These are phyloP conservation scores for Alternaria triticina DNA, from an alignment of 2,329 filamentous ascomycete species.

Conservation along the genomic window DNA sequence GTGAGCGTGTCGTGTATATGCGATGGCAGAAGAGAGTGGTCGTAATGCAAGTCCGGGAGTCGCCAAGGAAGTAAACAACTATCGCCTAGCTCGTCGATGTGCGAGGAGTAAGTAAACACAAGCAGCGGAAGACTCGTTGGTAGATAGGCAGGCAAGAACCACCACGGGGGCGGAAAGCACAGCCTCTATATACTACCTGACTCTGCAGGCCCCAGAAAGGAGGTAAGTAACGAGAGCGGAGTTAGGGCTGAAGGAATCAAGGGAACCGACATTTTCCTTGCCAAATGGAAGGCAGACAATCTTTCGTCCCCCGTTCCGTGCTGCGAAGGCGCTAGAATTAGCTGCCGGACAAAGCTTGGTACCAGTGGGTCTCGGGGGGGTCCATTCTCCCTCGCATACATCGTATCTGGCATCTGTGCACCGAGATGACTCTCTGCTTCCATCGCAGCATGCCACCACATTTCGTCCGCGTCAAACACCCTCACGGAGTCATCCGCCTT, in stretches of 20 bases:
- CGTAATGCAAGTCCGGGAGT: neutral
- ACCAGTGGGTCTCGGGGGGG: neutral
- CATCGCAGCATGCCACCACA: neutral
- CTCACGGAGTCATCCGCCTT: neutral
- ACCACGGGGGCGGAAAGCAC: neutral
- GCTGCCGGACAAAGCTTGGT: constrained; percentile 6
- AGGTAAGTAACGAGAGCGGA: neutral
- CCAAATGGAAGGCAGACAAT: neutral
- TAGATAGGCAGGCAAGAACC: neutral
- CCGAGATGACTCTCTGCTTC: neutral
- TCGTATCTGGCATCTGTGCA: neutral
- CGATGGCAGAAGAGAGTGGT: neutral
- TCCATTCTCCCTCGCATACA: neutral
- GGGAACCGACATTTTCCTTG: neutral
- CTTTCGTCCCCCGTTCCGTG: constrained; percentile 3
- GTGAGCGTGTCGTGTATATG: neutral
- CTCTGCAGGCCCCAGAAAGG: neutral
- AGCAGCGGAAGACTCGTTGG: neutral
- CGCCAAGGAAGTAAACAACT: neutral
- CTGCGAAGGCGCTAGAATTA: constrained; percentile 2
- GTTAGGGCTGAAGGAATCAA: constrained; percentile 1
- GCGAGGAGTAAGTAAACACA: neutral
- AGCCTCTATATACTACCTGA: neutral
- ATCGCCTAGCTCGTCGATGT: neutral
- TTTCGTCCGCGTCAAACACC: neutral